Evolutionary conservation across 768 basidiomycete genomes (phyloP), one percentile per base, ranked within the genome.

Genomic region (Suillus subalutaceus): DNA sequence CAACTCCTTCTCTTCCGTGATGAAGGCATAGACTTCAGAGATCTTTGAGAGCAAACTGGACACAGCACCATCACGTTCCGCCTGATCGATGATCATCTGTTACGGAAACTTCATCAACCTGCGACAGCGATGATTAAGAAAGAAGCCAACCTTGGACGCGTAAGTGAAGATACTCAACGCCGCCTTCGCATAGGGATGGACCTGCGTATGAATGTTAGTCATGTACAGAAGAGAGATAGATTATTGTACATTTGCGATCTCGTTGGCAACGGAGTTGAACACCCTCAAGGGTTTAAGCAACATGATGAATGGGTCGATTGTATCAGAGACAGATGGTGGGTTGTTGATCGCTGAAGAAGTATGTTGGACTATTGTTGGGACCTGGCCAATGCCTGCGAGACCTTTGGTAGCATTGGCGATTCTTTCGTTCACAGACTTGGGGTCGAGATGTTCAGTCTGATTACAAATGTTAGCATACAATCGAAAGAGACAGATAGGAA

Each of bases 1-100:
- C 30, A 68, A 40, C 9, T 55, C 16, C n/a, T 66, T 32, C 4
- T 48, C 40, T 43, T 63, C 61, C 13, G 23, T 61, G 7, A 65
- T 30, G 23, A 63, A 41, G 4, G 38, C 15, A 10, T 63, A 66
- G 2, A 41, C 32, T 10, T 32, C 20, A 9, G 41, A 50, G 6
- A 55, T n/a, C 44, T 62, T 63, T 8, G 18, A 9, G 23, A 66
- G 48, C 4, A 66, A 52, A 37, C 16, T 1, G 2, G 6, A 13
- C 6, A 66, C 44, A 10, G 37, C 37, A 1, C 1, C 20, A 23
- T 57, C 56, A 1, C 12, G 35, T 6, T n/a, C 20, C 15, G 35
- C 56, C 35, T 57, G 56, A 57, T 37, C 56, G 3, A 57, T 35
- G 15, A 57, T 57, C 35, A 37, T 37, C 56, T 57, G 12, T 12